Base-by-base conservation (phyloP, 768 basidiomycete genomes). In the Pleurotus ostreatus region DNA sequence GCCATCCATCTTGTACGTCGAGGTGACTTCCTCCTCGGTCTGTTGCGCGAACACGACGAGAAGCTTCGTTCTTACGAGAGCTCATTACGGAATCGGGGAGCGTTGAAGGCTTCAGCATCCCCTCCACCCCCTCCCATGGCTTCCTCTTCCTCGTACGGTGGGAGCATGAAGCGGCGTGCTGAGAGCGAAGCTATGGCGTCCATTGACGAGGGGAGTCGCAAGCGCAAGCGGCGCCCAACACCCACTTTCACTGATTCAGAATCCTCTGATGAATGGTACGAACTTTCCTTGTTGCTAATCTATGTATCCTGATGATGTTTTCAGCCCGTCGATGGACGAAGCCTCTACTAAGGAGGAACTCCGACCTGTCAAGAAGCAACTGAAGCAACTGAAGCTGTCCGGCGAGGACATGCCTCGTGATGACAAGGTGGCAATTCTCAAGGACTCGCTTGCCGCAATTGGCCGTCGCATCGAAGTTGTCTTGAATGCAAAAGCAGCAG, bases 1-100 rank as follows among this genome's bases (percentile, higher is more conserved):
- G 93, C 97, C 26, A 98, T 99, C 59, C 97, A 99, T 71, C 88
- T 99, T 47, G 96, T 98, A 41, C 89, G 97, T 49, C 84, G 97
- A 53, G 96, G 95, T 39, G 97, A 98, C 71, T 99, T 94, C 73
- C 82, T 98, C 57, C 77, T 94, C 59, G 77, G 89, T 57, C 77
- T 92, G 60, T 74, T 96, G 63, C 84, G 86, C 51, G 94, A 95
- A 70, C 86, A 93, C 71, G 86, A 92, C 65, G 93, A 94, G 77
- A 92, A 92, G 79, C 74, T 94, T 71, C 88, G 88, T 70, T 89
- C 89, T 68, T 92, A 91, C 66, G 90, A 92, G 76, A 86, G 80
- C 66, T 88, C 87, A 60, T 76, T 92, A 61, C 82, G 86, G 65
- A 84, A 74, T 63, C 85, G 83, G 71, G 83, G 83, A 59, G 81